Evolutionary conservation across 345 rosid genomes (phyloP), one percentile per base, ranked within the genome.

Genomic region (Aurinia saxatilis): DNA sequence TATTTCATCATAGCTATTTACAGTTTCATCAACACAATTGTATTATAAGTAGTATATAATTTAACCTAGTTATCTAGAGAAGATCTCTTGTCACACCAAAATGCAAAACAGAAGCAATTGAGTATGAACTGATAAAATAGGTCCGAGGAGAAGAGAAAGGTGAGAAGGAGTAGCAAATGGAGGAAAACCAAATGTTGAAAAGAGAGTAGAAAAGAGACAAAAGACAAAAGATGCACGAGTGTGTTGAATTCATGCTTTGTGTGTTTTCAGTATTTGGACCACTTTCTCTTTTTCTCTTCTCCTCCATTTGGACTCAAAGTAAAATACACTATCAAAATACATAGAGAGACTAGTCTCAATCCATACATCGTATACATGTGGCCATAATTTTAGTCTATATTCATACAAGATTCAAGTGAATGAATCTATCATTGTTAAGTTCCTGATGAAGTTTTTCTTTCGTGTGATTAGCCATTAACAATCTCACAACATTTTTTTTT

Each of bases 141-240:
- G 64, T 56, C 63, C 63, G 63, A 66, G 71, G 63, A 48, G 40
- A 6, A 56, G 33, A 27, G 55, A 31, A 11, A 35, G 44, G 45
- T 23, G 31, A 42, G 29, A 65, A 15, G 47, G 38, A 48, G 27
- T 48, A 17, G 50, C 49, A 46, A 59, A 47, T 47, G 62, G 55
- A 66, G 19, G 40, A 3, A 46, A 37, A 46, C 71, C 46, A 61
- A 62, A 54, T 52, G 57, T 39, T 56, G 63, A 55, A 46, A 54
- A 70, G 55, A 40, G 60, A 29, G 41, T n/a, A 14, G 25, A 21
- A 63, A 63, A 39, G 8, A 60, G 66, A 68, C 25, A 53, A 69
- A 62, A 63, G 69, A 70, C 74, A 41, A 55, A 57, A 63, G 64
- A 63, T 70, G 74, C 74, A 70, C 74, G 69, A 70, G 63, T 19